Evolutionary conservation across 208 protist species (phyloP), one percentile per base, ranked within the genome.

Genomic region (Phytomonas francai): DNA sequence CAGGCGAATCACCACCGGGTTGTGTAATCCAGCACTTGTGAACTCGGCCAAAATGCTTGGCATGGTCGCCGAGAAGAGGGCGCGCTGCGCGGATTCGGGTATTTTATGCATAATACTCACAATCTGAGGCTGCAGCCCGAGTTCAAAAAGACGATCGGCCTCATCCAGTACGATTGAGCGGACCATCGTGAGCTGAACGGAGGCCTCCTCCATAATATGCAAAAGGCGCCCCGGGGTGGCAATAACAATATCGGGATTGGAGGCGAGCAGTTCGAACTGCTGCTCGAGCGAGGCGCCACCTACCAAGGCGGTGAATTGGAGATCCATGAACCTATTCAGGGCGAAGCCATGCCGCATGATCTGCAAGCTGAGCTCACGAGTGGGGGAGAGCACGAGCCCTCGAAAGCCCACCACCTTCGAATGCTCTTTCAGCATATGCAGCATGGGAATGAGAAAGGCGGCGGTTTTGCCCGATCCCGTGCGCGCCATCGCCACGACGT

Each of bases 381-480:
- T 99, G 7, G 99, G 99, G 7, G 97, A 97, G 5, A 99, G 75
- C 25, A 99, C 85, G 3, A 99, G 54, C 0, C 92, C 98, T 49
- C 98, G 90, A 27, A 95, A 90, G 54, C 98, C 99, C 39, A 98
- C 92, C 33, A 85, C 90, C 29, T 85, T 90, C 33, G 89, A 91
- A 83, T 99, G 97, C 27, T 76, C 63, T 73, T 91, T 84, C 11
- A 99, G 78, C 0, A 88, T 77, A 67, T 99, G 85, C 57, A 99
- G 71, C 81, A 99, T 89, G 5, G 99, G 99, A 39, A 99, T 93
- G 4, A 99, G 79, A 76, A 99, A 99, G 7, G 99, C 97, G 6
- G 96, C 98, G 6, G 98, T 99, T 77, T 99, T 99, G 39, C 98
- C 99, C 9, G 97, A 99, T 61, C 99, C 99, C 16, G 99, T 99